Evolutionary conservation across 352 stramenopile genomes (phyloP).

Genomic region (Lagenidium giganteum): DNA sequence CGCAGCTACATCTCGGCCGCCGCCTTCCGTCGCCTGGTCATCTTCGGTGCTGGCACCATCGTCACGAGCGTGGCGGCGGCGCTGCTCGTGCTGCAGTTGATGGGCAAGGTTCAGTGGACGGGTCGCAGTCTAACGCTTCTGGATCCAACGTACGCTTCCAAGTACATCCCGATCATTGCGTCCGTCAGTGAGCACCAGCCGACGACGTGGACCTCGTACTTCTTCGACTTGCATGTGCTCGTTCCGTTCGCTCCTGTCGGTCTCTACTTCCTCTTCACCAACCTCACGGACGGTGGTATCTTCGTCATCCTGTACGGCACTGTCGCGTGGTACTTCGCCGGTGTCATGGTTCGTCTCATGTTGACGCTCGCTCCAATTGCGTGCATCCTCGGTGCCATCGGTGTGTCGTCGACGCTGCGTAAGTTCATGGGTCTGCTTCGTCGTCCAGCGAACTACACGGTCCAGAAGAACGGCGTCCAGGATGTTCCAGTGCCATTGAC

Average conservation of each 20-base stretch:
- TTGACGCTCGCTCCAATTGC: constrained; percentile 89
- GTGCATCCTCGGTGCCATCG: constrained; percentile 87
- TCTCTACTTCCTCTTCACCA: constrained; percentile 88
- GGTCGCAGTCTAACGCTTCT: constrained; percentile 87
- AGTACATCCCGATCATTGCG: constrained; percentile 94
- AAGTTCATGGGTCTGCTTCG: constrained; percentile 76
- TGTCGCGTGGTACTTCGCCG: constrained; percentile 90
- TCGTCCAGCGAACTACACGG: constrained; percentile 44
- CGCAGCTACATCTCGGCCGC: constrained; percentile 67
- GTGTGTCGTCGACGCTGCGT: constrained; percentile 72
- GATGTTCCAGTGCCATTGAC: constrained; percentile 54
- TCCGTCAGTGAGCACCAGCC: constrained; percentile 93
- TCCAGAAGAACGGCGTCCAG: constrained; percentile 49
- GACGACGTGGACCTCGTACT: constrained; percentile 93
- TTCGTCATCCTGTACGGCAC: constrained; percentile 93
- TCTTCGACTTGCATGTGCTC: constrained; percentile 90
- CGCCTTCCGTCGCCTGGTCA: constrained; percentile 71
- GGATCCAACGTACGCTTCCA: constrained; percentile 90
- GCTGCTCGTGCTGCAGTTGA: constrained; percentile 76
- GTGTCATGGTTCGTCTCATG: constrained; percentile 92
- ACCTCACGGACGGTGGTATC: constrained; percentile 85
- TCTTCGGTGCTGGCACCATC: constrained; percentile 47
- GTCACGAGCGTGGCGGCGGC: constrained; percentile 45
- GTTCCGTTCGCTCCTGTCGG: constrained; percentile 90
- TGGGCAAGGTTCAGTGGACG: constrained; percentile 87